Base-by-base conservation (phyloP, 2,329 filamentous ascomycete species). In the Onygenales sp. region DNA sequence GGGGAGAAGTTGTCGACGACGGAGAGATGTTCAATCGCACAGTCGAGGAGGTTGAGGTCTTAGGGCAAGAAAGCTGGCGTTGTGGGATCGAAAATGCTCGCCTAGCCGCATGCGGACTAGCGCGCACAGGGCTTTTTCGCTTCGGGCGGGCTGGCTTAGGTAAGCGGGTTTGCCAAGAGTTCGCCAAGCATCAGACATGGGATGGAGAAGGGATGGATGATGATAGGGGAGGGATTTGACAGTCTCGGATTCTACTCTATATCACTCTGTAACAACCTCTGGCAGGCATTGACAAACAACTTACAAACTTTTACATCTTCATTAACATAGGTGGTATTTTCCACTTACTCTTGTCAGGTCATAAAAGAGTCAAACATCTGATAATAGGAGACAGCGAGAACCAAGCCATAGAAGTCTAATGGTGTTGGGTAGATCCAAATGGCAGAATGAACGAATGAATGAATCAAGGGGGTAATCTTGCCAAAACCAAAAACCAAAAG, bases 1-100 rank as follows among this genome's bases (percentile, higher is more conserved):
- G 63, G 64, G 63, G 60, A 58, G 68, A 59, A 54, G 10, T 33
- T 31, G 33, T 41, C 42, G 39, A 17, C 17, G 17, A 17, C 2
- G 17, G 17, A 17, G 17, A 17, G 17, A 11, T 42, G 17, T 43
- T 51, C 50, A 54, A 54, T 55, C 44, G 52, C 52, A 50, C 51
- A 33, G 39, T 51, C 52, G 47, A 43, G 8, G 13, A 13, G 21
- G 33, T 21, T 8, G 36, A 8, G 47, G 7, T 41, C 35, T 32
- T 14, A 4, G 5, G 17, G 38, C 17, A 31, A 21, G 48, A 33
- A 33, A 33, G 48, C 14, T 51, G 33, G 9, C 7, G 21, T 43
- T 52, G 50, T 52, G 50, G 50, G 50, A 52, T 44, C 41, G 32
- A 45, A 14, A 27, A 14, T 46, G 5, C 6, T 36, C 38, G 44